Conservation (phyloP, 2,329 filamentous ascomycete genomes). For the Gremmenia infestans region DNA sequence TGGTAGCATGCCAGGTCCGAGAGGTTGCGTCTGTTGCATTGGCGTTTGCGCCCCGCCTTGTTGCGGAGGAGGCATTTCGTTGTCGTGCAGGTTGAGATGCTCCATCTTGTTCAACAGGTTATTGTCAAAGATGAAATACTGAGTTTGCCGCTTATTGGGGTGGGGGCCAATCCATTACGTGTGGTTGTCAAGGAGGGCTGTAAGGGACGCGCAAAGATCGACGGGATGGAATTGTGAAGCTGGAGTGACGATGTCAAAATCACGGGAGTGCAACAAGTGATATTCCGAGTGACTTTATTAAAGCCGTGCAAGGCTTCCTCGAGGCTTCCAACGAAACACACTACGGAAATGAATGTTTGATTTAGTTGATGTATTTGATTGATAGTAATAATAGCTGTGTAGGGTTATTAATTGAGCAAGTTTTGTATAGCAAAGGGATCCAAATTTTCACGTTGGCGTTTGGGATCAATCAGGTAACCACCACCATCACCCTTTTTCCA, state of each 20-base stretch:
- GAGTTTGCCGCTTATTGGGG: slow-evolving; percentile 14
- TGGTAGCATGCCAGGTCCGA: slow-evolving; percentile 20
- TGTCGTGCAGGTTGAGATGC: slow-evolving; percentile 47
- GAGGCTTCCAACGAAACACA: neutral
- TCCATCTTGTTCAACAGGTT: slow-evolving; percentile 41
- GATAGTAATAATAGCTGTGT: neutral
- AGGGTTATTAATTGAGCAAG: neutral
- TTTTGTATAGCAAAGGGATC: neutral
- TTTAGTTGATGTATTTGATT: neutral
- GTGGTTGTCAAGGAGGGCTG: slow-evolving; percentile 5
- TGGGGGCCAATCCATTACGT: slow-evolving; percentile 24
- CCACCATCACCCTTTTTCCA: neutral
- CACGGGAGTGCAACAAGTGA: neutral
- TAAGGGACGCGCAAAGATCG: neutral
- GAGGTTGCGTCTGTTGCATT: slow-evolving; percentile 4
- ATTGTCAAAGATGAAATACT: slow-evolving; percentile 14
- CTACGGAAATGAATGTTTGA: neutral
- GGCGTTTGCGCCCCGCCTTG: slow-evolving; percentile 12
- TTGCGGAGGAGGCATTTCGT: slow-evolving; percentile 42
- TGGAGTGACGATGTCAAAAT: neutral
- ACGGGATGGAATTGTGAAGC: neutral
- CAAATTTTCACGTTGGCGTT: neutral
- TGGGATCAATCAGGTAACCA: no score
- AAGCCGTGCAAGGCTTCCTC: neutral
- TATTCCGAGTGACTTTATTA: neutral